Evolutionary conservation across 2,329 filamentous ascomycete species (phyloP), one percentile per base, ranked within the genome.

Genomic region (Stemphylium lycopersici): DNA sequence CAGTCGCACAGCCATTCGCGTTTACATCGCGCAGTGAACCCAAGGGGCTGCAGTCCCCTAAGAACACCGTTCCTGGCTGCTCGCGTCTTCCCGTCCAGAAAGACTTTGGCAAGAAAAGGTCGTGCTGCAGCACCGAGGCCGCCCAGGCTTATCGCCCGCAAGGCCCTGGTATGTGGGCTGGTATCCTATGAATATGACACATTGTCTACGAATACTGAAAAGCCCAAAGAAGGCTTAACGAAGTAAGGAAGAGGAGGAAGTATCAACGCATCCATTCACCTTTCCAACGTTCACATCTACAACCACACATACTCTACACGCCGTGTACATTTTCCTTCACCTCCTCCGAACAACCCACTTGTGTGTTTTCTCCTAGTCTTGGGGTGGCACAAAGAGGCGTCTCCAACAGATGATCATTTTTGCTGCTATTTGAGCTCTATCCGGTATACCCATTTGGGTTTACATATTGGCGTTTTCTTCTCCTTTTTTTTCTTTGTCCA

Each of bases 91-190:
- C 78, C 65, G 66, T 82, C 29, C 76, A 80, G 56, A 77, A 75
- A 49, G 74, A 77, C 40, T 80, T 80, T 60, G 79, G 82, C 61
- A 79, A 83, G 58, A 90, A 90, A 77, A 83, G 87, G 63, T 80
- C 88, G 33, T 89, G 87, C 77, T 89, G 85, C 75, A 83, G 85
- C 39, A 78, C 83, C 12, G 85, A 88, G 71, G 84, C 81, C 49
- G 77, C 79, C 16, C 78, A 76, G 55, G 73, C 77, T 36, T 81
- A 81, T 66, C 75, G 81, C 79, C 55, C 82, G 75, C 41, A 73
- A 81, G 84, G 83, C 32, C 83, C 84, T 34, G 85, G 86, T 47
- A 88, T 89, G 84, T 89, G 87, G 87, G 79, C 83, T 55, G 84
- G 82, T 50, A 85, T 89, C 59, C 76, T 89, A 46, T 76, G 66